phyloP scores from a whole-genome alignment of 169 alveolate genomes.

The Ichthyophthirius multifiliis region DNA sequence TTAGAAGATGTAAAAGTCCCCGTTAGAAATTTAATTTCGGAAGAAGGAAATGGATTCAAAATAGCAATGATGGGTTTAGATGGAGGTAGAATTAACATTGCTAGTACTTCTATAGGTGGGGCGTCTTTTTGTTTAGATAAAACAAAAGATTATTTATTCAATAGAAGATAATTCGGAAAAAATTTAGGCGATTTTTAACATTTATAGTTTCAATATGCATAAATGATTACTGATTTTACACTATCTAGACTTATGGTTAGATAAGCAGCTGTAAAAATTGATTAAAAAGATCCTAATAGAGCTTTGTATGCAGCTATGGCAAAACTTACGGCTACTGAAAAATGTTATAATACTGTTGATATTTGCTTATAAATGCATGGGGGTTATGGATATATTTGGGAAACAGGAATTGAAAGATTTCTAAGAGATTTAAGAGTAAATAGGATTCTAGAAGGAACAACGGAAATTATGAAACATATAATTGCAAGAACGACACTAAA shows the following conservation, averaged over 20 bases:
- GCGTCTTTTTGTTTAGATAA: constrained; percentile 63
- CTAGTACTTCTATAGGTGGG: constrained; percentile 72
- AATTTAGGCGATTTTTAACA: constrained; percentile 48
- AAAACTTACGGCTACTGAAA: constrained; percentile 70
- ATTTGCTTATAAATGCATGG: constrained; percentile 74
- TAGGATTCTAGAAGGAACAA: constrained; percentile 78
- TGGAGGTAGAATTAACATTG: constrained; percentile 80
- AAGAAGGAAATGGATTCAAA: constrained; percentile 72
- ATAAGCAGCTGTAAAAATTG: constrained; percentile 66
- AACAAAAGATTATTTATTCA: constrained; percentile 56
- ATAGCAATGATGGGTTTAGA: constrained; percentile 79
- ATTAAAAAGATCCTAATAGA: constrained; percentile 43
- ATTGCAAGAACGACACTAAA: constrained; percentile 55
- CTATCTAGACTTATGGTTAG: constrained; percentile 72
- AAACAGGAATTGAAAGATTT: constrained; percentile 35
- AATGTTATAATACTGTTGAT: constrained; percentile 63
- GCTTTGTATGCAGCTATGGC: constrained; percentile 75
- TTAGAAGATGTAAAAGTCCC: constrained; percentile 79
- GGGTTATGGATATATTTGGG: constrained; percentile 74
- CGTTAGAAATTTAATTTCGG: constrained; percentile 55
- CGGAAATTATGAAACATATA: constrained; percentile 75
- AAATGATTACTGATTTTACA: constrained; percentile 63
- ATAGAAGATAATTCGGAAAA: constrained; percentile 68
- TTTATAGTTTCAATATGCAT: constrained; percentile 66
- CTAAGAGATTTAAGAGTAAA: constrained; percentile 79